Base-by-base conservation (phyloP, 192 early-diverging fungal genomes). In the Mortierella alpina region DNA sequence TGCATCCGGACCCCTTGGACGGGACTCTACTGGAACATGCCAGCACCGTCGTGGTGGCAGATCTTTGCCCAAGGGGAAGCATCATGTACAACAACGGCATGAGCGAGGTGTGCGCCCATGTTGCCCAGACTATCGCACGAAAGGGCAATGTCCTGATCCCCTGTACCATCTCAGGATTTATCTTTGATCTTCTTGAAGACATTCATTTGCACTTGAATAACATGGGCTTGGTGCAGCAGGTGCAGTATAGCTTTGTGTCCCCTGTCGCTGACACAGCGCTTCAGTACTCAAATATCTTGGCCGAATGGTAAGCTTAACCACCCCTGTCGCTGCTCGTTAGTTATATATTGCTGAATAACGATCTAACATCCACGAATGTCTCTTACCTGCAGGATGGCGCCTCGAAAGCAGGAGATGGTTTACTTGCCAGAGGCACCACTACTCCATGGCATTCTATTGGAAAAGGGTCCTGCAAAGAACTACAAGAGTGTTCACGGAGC, bases 201-300 rank as follows among this genome's bases (percentile, higher is more conserved):
- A 80, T 94, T 17, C 83, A 87, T 7, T 73, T 90, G 46, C 85
- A 89, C 20, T 58, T 92, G 13, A 70, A 73, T n/a, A 75, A 86
- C 7, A 75, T 88, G 63, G 92, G 90, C 9, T 83, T 93, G 41
- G 71, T 86, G 12, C 69, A 71, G 17, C 81, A 90, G 47, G 84
- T 91, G 9, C 91, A 91, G 20, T 87, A 95, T 22, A 88, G 92
- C 57, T 84, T 94, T 62, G 84, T 93, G 6, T 93, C 91, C 6
- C 92, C 94, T 0, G 86, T 95, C 9, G 94, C 93, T 4, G 89
- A 95, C 55, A 88, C 86, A 44, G 90, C 93, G 1, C 80, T 96
- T 11, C 89, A 94, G 70, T 91, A 92, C 79, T 92, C 93, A 20
- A 94, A 92, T 74, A 95, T 96, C 63, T 87, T 90, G 74, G 93